A percentile compares a stretch with the other conserved stretches of the same genome.
These are phyloP conservation scores for Knufia fluminis DNA, from an alignment of 2,329 filamentous ascomycete genomes.

Conservation along the genomic window DNA sequence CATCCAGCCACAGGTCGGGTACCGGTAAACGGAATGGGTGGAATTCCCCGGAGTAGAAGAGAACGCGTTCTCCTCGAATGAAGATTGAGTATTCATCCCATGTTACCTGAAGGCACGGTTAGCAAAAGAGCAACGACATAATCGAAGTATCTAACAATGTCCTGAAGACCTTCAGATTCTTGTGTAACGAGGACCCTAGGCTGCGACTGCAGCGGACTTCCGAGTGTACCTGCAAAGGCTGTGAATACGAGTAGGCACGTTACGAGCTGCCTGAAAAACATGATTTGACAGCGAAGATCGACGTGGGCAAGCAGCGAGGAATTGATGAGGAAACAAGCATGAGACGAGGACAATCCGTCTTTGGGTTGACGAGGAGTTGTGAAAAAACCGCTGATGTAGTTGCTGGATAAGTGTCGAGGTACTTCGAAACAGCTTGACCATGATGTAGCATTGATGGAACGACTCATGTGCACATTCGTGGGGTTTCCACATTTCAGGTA, in stretches of 20 bases:
- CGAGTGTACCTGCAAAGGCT: no score
- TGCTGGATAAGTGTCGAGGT: neutral
- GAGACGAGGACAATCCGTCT: no score
- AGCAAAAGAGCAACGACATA: neutral
- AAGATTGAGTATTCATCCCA: slow-evolving; percentile 66
- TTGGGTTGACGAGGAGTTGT: neutral
- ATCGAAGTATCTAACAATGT: neutral
- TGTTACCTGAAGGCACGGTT: slow-evolving; percentile 41
- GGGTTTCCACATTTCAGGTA: neutral
- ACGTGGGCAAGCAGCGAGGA: no score
- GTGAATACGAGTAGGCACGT: no score
- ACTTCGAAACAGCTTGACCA: neutral
- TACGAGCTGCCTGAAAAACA: no score
- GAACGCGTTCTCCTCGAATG: slow-evolving; percentile 58
- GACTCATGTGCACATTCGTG: neutral
- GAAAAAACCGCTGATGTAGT: neutral
- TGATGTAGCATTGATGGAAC: neutral
- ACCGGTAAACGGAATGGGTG: slow-evolving; percentile 61
- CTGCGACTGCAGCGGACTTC: no score
- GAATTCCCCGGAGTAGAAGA: slow-evolving; percentile 65
- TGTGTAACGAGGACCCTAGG: neutral
- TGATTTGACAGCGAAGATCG: no score
- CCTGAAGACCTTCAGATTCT: neutral
- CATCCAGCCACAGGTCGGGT: slow-evolving; percentile 55
- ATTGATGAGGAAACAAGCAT: no score